Evolutionary conservation across 1,139 yeast species (phyloP), one percentile per base, ranked within the genome.

Genomic region (Taphrina pruni): DNA sequence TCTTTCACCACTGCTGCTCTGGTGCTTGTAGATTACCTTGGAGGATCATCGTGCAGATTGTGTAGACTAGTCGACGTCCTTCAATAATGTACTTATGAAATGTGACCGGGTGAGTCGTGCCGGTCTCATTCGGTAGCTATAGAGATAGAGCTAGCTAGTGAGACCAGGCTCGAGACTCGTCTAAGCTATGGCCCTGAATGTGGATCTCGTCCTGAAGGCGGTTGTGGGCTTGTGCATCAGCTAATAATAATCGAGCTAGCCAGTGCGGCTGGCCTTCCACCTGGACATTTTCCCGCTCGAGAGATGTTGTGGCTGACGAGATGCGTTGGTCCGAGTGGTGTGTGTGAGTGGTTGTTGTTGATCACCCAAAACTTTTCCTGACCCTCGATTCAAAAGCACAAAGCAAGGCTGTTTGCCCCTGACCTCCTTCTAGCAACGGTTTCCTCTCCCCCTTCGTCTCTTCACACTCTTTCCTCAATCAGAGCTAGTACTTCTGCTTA

Each of bases 361-460:
- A 50, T 50, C 54, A 50, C 54, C 36, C 32, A 50, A 50, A 35
- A 50, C 54, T 50, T 50, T 50, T 50, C 54, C 54, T 35, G 54
- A 21, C 11, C 54, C 54, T 50, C 54, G 21, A 50, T 50, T 50
- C 36, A 50, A 50, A 50, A 50, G 54, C 54, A 21, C 54, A 50
- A 50, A 50, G 54, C 54, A 50, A 50, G 54, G 54, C 54, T 21
- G 36, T 45, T 50, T 50, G 54, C 54, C 54, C 54, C 54, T 50
- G 54, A 50, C 54, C 36, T 50, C 36, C 54, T 50, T 50, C 54
- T 26, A 50, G 12, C 54, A 50, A 50, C 54, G 54, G 54, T 50
- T 21, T 21, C n/a, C 8, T n/a, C 48, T 50, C 36, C 32, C 36
- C 54, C 32, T n/a, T 50, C n/a, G 35, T 50, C 54, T 21, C 36